Base-by-base conservation (phyloP, 345 rosid genomes). In the Eutrema heterophyllum region DNA sequence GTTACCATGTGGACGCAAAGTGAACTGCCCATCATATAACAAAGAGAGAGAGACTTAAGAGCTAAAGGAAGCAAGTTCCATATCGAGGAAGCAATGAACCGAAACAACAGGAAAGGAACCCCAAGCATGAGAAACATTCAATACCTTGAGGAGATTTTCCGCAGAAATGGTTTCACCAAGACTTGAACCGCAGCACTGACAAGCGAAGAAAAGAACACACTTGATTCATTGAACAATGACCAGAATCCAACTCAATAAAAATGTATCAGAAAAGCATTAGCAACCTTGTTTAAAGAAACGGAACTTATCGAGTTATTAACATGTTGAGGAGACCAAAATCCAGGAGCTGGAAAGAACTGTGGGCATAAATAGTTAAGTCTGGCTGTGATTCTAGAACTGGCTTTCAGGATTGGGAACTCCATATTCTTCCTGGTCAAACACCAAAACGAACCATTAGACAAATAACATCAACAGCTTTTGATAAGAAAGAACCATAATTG, bases 121-220 rank as follows among this genome's bases (percentile, higher is more conserved):
- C 18, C 41, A 59, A 6, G 50, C 52, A 40, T 39, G 52, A 40
- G 58, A 60, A 66, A 61, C 35, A 54, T 18, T 62, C 61, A 73
- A 36, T 84, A 90, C 99, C 99, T 95, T 95, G 10, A 95, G 95
- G 33, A 95, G 97, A 92, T 95, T 95, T 84, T 95, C 96, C 21
- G 99, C 97, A 0, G 83, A 82, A 63, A 84, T 75, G 67, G 78
- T 83, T 79, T 78, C 84, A 76, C 71, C 66, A 26, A 66, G 52
- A 64, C 76, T 60, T 45, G 82, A 48, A 78, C 60, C 73, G 39
- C 70, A 52, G 78, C 66, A 84, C 98, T 91, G 86, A 27, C 52
- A 39, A 72, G 33, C 68, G 4, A 68, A 74, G 81, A 56, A 57
- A 76, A 77, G 58, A 43, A 62, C 61, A 55, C 6, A 58, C 54